Conservation (phyloP, 2,329 filamentous ascomycete species). For the Scleromitrula shiraiana region DNA sequence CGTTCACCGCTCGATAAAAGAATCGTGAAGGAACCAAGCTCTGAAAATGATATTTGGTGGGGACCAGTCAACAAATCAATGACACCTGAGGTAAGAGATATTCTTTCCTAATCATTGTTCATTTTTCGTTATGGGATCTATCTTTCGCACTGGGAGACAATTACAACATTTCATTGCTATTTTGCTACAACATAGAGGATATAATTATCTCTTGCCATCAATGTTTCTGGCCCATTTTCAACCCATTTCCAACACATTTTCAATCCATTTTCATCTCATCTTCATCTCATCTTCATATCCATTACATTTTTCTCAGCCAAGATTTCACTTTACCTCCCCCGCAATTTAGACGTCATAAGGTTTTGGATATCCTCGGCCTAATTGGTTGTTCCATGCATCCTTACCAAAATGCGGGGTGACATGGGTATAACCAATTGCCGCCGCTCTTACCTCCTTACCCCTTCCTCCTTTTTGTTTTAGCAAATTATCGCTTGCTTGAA, state of each 20-base stretch:
- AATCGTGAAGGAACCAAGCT: conserved; percentile 84
- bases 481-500: neutral
- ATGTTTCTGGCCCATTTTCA: neutral
- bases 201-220: neutral
- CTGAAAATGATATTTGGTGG: conserved; percentile 81
- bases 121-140: neutral
- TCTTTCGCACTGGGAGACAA: neutral
- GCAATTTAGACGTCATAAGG: conserved; percentile 7
- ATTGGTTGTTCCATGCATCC: neutral
- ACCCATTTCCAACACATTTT: neutral
- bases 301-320: neutral
- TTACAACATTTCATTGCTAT: neutral
- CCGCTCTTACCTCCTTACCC: neutral
- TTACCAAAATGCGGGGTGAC: conserved; percentile 10
- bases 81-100: conserved; percentile 76
- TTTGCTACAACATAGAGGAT: neutral
- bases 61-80: conserved; percentile 96
- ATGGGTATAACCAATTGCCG: neutral
- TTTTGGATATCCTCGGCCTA: conserved; percentile 7
- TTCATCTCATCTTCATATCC: neutral
- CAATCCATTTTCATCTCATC: neutral
- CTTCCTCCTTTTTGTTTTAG: neutral
- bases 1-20: conserved; percentile 96
- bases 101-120: neutral
- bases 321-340: conserved; percentile 1